Conservation (phyloP, 2,329 filamentous ascomycete species). For the Escovopsis sp. region DNA sequence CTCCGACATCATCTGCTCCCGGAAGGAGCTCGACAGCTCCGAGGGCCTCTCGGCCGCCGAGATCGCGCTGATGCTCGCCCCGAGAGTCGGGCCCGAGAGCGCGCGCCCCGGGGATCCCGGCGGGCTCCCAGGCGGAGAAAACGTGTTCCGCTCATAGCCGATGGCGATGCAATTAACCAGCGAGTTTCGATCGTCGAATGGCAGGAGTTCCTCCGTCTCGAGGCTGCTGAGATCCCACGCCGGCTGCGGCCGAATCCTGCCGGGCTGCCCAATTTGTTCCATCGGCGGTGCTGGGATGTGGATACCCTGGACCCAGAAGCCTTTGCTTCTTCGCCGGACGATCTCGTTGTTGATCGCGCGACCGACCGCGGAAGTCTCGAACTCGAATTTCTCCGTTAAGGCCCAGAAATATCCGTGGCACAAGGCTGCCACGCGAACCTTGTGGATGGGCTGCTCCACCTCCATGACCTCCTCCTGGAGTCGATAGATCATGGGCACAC, state of each 20-base stretch:
- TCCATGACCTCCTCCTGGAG: slow-evolving; percentile 71
- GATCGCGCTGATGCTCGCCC: slow-evolving; percentile 26
- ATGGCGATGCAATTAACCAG: slow-evolving; percentile 62
- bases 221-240: slow-evolving; percentile 36
- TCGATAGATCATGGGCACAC: slow-evolving; percentile 76
- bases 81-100: slow-evolving; percentile 46
- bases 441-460: slow-evolving; percentile 48
- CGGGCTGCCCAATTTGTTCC: slow-evolving; percentile 42
- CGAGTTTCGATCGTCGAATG: slow-evolving; percentile 57
- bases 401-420: slow-evolving; percentile 84
- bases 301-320: slow-evolving; percentile 66
- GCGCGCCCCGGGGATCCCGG: slow-evolving; percentile 51
- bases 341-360: slow-evolving; percentile 63
- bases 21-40: slow-evolving; percentile 51
- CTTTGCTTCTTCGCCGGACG: slow-evolving; percentile 52
- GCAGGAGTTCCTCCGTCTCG: slow-evolving; percentile 48
- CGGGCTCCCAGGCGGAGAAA: slow-evolving; percentile 55
- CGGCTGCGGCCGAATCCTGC: slow-evolving; percentile 26
- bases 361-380: slow-evolving; percentile 55
- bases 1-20: slow-evolving; percentile 59
- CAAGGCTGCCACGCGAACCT: slow-evolving; percentile 67
- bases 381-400: slow-evolving; percentile 60
- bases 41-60: slow-evolving; percentile 24
- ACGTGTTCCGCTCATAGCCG: slow-evolving; percentile 47
- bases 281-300: slow-evolving; percentile 52